Percentiles rank a stretch among this genome's conserved stretches.
phyloP scores from a whole-genome alignment of 2,329 filamentous ascomycete species.

The Pleomassaria siparia region DNA sequence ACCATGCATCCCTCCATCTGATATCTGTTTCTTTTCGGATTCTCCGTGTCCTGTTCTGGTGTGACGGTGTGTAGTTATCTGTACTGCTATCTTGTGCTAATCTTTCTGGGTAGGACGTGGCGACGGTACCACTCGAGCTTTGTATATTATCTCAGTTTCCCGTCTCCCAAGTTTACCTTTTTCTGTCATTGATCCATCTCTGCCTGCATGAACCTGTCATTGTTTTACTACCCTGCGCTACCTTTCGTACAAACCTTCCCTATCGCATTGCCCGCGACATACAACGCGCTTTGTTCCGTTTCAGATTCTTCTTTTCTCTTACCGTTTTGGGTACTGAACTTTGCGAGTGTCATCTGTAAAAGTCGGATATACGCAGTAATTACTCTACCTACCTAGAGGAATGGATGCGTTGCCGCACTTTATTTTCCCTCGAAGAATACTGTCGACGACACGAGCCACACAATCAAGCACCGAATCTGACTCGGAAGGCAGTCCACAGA shows the following conservation, averaged over 20 bases:
- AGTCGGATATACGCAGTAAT: no score
- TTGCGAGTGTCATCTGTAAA: not conserved
- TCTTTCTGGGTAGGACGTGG: no score
- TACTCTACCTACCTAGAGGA: not conserved
- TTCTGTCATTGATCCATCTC: not conserved
- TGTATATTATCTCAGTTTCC: not conserved
- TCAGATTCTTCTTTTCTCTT: not conserved
- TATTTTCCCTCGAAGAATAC: conserved; percentile 6
- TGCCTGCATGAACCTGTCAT: not conserved
- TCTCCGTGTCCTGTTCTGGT: no score
- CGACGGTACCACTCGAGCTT: no score
- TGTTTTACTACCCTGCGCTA: not conserved
- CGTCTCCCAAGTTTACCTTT: not conserved
- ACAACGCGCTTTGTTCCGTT: not conserved
- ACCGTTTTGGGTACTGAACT: not conserved
- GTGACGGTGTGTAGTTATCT: not conserved
- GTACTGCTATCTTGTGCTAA: not conserved
- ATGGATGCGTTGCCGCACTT: conserved; percentile 7
- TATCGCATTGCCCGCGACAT: no score
- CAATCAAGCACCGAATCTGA: not conserved
- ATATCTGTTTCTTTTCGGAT: not conserved
- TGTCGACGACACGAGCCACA: not conserved
- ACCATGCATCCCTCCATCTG: not conserved
- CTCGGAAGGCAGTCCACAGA: conserved; percentile 9
- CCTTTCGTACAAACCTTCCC: not conserved